Conservation (phyloP, 2,329 filamentous ascomycete species). For the Epichloe sylvatica region DNA sequence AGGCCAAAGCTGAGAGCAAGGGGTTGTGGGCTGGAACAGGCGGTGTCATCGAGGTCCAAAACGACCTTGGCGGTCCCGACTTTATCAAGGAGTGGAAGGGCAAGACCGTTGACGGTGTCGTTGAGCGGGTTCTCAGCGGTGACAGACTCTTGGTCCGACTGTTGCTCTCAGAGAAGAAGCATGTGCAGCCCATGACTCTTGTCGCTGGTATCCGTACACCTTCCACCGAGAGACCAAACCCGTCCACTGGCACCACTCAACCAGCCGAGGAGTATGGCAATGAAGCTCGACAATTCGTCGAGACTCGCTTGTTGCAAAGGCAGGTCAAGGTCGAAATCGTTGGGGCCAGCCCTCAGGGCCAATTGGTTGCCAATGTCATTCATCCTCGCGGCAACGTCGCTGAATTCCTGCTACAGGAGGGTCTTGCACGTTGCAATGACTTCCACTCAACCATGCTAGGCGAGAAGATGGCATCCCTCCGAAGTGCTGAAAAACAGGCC, state of each 20-base stretch:
- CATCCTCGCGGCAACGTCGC: conserved; percentile 90
- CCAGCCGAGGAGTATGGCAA: conserved; percentile 81
- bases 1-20: conserved; percentile 64
- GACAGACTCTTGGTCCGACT: conserved; percentile 80
- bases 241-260: conserved; percentile 65
- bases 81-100: conserved; percentile 79
- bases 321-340: conserved; percentile 71
- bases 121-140: conserved; percentile 83
- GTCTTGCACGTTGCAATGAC: conserved; percentile 84
- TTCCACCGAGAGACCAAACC: conserved; percentile 71
- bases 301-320: conserved; percentile 72
- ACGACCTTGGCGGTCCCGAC: conserved; percentile 66
- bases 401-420: conserved; percentile 76
- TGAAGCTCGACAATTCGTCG: conserved; percentile 78
- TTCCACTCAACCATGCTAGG: conserved; percentile 91
- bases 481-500: conserved; percentile 75
- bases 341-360: conserved; percentile 76
- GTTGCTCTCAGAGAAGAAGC: conserved; percentile 65
- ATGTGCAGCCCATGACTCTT: conserved; percentile 77
- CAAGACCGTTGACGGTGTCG: conserved; percentile 67
- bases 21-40: conserved; percentile 63
- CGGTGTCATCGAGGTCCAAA: conserved; percentile 59
- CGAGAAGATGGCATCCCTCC: conserved; percentile 69
- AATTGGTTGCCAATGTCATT: conserved; percentile 75
- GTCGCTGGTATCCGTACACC: conserved; percentile 82